A percentile compares a stretch with the other conserved stretches of the same genome.
phyloP scores from a whole-genome alignment of 495 filamentous ascomycete genomes.

The Xylaria venustula region DNA sequence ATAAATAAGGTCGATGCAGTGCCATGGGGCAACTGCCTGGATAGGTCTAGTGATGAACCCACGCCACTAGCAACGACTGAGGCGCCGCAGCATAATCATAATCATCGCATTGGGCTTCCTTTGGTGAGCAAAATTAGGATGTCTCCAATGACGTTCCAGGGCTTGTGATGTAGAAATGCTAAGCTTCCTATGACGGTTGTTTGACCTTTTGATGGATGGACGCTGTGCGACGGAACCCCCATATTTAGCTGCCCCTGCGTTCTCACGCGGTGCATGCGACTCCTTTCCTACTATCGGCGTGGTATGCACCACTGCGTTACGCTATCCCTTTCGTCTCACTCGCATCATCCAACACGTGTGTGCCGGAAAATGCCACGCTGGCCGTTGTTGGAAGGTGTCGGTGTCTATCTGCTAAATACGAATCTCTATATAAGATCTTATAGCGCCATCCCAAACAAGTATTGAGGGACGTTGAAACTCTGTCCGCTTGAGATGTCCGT shows the following conservation, averaged over 20 bases:
- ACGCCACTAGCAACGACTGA: background rate
- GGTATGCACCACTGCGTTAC: too few species aligned
- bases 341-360: background rate
- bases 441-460: background rate
- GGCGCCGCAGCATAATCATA: too few species aligned
- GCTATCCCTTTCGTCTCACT: background rate
- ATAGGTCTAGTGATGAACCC: background rate
- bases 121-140: background rate
- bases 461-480: background rate
- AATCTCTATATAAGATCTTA: background rate
- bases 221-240: too few species aligned
- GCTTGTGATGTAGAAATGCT: background rate
- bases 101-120: too few species aligned
- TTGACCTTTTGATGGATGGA: background rate
- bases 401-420: too few species aligned
- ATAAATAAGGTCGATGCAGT: background rate
- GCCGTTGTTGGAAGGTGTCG: too few species aligned
- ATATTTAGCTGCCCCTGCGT: slow-evolving; percentile 9
- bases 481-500: too few species aligned
- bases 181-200: background rate
- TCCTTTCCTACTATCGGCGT: background rate
- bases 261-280: background rate
- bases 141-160: background rate
- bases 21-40: background rate
- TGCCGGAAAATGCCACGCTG: too few species aligned